Base-by-base conservation (phyloP, 2,329 filamentous ascomycete species). In the Aspergillus sp. region DNA sequence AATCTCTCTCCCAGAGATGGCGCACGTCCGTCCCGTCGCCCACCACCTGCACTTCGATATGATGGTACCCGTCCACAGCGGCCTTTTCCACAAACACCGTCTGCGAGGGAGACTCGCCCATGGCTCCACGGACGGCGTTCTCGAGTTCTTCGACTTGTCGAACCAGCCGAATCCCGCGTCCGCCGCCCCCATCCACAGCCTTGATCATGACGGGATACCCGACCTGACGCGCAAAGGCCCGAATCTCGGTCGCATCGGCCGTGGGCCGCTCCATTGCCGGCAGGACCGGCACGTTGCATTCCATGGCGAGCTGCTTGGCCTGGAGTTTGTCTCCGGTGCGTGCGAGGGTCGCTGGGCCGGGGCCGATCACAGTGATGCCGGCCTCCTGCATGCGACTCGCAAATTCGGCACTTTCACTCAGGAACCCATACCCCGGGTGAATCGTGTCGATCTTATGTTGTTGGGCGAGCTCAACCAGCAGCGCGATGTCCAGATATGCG, bases 361-460 rank as follows among this genome's bases (percentile, higher is more conserved):
- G 82, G 0, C 82, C 82, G 9, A 84, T 71, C 1, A 84, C 78
- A 7, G 76, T 64, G 1, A 76, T 71, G 1, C 72, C 69, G 0
- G 73, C 75, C 52, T 81, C 76, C 3, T 76, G 69, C 71, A 81
- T 76, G 11, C 74, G 67, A 36, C 60, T 64, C 0, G 79, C 72
- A 47, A 85, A 82, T 0, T 77, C 75, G 2, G 77, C 70, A 19
- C 73, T 81, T 60, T 85, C 82, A 11, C 78, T 81, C 1, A 85
- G 70, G 67, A 96, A 85, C 9, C 82, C 82, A 68, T 85, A 85
- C 4, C 81, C 82, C 0, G 82, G 81, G 63, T 84, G 81, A 0
- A 85, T 71, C 2, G 80, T 73, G 59, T 84, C 80, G 42, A 85
- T 81, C 0, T 68, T 57, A 60, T 84, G 64, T 34, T 79, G 69